Conservation (phyloP, 768 basidiomycete genomes). For the Boletus sensibilis region DNA sequence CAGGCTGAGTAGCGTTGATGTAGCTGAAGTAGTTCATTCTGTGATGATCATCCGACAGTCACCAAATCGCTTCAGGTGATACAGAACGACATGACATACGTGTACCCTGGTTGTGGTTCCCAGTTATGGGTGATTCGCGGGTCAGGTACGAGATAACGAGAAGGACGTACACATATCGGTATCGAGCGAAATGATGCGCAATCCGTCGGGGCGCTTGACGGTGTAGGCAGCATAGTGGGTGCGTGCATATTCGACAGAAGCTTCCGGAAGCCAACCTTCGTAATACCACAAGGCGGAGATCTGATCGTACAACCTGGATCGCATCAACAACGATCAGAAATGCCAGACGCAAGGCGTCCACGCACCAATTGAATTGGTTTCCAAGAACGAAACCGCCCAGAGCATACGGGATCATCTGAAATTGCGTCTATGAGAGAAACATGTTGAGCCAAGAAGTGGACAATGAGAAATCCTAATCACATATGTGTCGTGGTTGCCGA, state of each 20-base stretch:
- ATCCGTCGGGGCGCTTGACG: conserved; percentile 42
- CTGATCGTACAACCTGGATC: conserved; percentile 48
- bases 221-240: conserved; percentile 50
- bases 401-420: conserved; percentile 40
- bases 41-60: neutral
- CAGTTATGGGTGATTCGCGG: neutral
- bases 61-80: neutral
- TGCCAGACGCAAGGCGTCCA: neutral
- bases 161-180: conserved; percentile 45
- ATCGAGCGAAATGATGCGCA: conserved; percentile 51
- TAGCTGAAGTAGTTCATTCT: conserved; percentile 49
- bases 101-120: conserved; percentile 29
- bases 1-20: conserved; percentile 45
- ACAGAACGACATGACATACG: conserved; percentile 21
- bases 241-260: conserved; percentile 38
- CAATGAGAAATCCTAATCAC: conserved; percentile 27
- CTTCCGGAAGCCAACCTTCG: conserved; percentile 44
- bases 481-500: conserved; percentile 77
- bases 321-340: neutral
- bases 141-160: neutral
- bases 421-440: conserved; percentile 12
- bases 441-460: neutral
- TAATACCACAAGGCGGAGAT: conserved; percentile 45
- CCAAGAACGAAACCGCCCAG: conserved; percentile 33
- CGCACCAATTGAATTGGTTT: conserved; percentile 43